Base-by-base conservation (phyloP, 1,139 yeast genomes). In the Scheffersomyces insectosa region DNA sequence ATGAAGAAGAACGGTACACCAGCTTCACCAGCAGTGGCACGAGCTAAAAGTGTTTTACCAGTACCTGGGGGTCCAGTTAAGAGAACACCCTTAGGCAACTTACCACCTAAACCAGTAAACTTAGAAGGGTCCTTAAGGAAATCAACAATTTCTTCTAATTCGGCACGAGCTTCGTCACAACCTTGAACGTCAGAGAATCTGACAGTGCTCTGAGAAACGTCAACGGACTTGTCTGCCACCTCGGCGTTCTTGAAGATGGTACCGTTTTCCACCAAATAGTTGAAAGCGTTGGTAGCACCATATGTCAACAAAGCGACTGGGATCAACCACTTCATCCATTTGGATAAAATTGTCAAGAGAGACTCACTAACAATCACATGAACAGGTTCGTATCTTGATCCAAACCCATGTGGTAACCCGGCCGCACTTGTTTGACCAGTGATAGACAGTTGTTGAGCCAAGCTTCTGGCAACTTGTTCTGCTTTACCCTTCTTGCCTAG, bases 1-100 rank as follows among this genome's bases (percentile, higher is more conserved):
- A 93, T 91, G 67, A 91, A 93, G 67, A 93, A 93, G 62, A 95
- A 95, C 27, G 98, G 99, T 28, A 93, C 99, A 39, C 97, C 99
- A 2, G 99, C 99, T 67, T 95, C 99, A 47, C 99, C 99, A 9
- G 99, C 99, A 33, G 97, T 95, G 14, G 99, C 99, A 56, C 99
- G 81, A 1, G 99, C 99, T 49, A 95, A 78, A 50, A 95, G 73
- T 1, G 99, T 95, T 66, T 95, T 95, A 80, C 99, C 99, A 5
- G 99, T 95, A 69, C 99, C 99, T 33, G 99, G 99, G 33, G 99
- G 99, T 37, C 99, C 99, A 6, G 99, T 93, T 50, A 95, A 75
- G 45, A 95, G 71, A 4, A 95, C 96, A 73, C 99, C 99, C 65
- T 91, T 93, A 44, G 99, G 99, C 55, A 95, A 75, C 65, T 90